Base-by-base conservation (phyloP, 441 rosid genomes). In the Adansonia rubrostipa region DNA sequence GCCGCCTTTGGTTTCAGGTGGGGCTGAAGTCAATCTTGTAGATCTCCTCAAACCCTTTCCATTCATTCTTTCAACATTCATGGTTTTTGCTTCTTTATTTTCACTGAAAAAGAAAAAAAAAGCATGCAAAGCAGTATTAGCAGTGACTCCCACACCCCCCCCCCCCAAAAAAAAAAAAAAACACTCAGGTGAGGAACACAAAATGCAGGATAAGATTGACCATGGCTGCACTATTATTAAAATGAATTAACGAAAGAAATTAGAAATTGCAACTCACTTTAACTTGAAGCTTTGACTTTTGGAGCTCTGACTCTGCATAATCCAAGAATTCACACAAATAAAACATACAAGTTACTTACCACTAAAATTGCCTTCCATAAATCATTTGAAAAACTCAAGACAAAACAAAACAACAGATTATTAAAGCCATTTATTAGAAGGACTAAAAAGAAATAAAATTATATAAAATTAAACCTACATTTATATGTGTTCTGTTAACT, bases 211-310 rank as follows among this genome's bases (percentile, higher is more conserved):
- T 20, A 76, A 69, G 44, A 9, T 17, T 51, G n/a, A 42, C 4
- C n/a, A 56, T n/a, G 66, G 11, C 72, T 11, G 56, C 28, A 61
- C 71, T 14, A 36, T 15, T 9, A 73, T 3, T 8, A 47, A 11
- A 48, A 33, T 58, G 14, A 62, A 57, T 19, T 8, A 71, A 2
- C 28, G 9, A 20, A 24, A 76, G 40, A 48, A 44, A 76, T 24
- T 40, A 61, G 22, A 15, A 70, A 81, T 14, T 61, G 58, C 50
- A 14, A 82, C 89, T 87, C 84, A 89, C 92, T 78, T 80, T 73
- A 76, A 58, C 17, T 42, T 42, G 64, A 79, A 66, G 80, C 74
- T 76, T 48, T 42, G 76, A 72, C 76, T 60, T 6, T 73, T 77
- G 44, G 79, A 75, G 75, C 85, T 71, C 58, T 36, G 78, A 44